Percentiles rank a stretch among this genome's conserved stretches.
phyloP scores from a whole-genome alignment of 106 monocot genomes.

The Posidonia australis region DNA sequence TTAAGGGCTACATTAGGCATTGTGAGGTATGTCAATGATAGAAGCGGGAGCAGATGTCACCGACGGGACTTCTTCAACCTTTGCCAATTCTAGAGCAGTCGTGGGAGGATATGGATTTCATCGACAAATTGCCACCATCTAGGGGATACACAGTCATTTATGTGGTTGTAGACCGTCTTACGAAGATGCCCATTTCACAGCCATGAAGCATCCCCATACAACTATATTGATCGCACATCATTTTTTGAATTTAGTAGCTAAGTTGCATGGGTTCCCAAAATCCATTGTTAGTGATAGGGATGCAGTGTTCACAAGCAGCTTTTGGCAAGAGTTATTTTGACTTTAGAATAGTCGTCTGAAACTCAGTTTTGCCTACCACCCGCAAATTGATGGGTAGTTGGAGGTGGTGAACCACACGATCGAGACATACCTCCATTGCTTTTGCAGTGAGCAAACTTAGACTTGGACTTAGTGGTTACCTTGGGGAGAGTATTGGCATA shows the following conservation, averaged over 20 bases:
- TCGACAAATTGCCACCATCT: slow-evolving; percentile 4
- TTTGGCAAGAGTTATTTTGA: background rate
- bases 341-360: background rate
- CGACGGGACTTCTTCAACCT: too few species aligned
- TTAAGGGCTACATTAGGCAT: background rate
- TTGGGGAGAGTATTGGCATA: background rate
- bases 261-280: background rate
- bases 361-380: too few species aligned
- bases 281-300: too few species aligned
- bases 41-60: too few species aligned
- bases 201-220: background rate
- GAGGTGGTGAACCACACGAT: background rate
- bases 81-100: background rate
- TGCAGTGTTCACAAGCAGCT: too few species aligned
- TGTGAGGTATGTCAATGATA: background rate
- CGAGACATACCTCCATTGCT: too few species aligned
- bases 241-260: background rate
- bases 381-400: too few species aligned
- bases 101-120: slow-evolving; percentile 9
- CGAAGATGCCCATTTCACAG: slow-evolving; percentile 5
- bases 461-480: background rate
- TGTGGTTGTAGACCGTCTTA: slow-evolving; percentile 5
- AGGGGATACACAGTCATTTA: background rate
- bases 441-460: background rate
- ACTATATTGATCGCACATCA: background rate